phyloP scores from a whole-genome alignment of 2,329 filamentous ascomycete species.

The Cytospora schulzeri region DNA sequence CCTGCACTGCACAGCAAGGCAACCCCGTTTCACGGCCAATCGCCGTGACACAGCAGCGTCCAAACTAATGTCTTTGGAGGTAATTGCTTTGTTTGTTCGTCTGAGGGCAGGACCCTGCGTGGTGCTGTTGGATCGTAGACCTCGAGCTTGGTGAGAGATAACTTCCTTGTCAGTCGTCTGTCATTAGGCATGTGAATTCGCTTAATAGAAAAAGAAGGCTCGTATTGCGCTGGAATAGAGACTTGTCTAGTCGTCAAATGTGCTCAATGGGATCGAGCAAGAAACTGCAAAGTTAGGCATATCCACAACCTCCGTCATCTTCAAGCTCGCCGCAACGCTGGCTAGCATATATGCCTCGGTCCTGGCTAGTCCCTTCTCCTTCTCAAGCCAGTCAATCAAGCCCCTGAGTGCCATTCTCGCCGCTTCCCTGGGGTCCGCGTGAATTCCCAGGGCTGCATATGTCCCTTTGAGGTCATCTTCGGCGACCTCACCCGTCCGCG shows the following conservation, averaged over 20 bases:
- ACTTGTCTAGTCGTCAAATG: conserved; percentile 41
- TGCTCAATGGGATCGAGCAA: conserved; percentile 50
- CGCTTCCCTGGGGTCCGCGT: conserved; percentile 50
- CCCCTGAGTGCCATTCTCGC: conserved; percentile 50
- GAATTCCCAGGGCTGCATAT: conserved; percentile 58
- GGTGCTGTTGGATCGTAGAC: not conserved
- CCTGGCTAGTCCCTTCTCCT: conserved; percentile 47
- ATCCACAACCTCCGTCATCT: conserved; percentile 55
- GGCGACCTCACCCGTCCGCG: conserved; percentile 40
- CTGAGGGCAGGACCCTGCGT: not conserved
- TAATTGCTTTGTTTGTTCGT: not conserved
- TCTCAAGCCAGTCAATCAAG: conserved; percentile 52
- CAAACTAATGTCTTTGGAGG: not conserved
- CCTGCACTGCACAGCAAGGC: not conserved
- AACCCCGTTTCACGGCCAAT: not conserved
- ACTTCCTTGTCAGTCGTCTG: not conserved
- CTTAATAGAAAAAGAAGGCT: not conserved
- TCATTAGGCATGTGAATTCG: not conserved
- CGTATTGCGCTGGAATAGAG: not conserved
- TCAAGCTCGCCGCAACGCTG: conserved; percentile 52
- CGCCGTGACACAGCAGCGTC: not conserved
- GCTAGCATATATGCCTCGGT: conserved; percentile 55
- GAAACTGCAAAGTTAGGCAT: conserved; percentile 56
- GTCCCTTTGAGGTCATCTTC: conserved; percentile 46
- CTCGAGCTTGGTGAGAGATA: not conserved